phyloP scores from a whole-genome alignment of 805 yeast genomes.

The Maudiozyma saulgeensis region DNA sequence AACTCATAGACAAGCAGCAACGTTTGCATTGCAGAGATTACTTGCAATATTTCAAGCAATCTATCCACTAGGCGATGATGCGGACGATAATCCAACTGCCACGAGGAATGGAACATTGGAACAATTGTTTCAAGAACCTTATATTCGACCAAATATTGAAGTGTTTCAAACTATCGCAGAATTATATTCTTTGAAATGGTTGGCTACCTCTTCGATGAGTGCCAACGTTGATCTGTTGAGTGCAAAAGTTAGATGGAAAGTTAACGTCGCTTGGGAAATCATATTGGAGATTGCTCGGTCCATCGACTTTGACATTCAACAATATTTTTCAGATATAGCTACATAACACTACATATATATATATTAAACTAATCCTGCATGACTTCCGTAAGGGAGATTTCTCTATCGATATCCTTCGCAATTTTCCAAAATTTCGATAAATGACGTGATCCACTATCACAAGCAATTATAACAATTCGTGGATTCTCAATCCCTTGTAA shows the following conservation, averaged over 20 bases:
- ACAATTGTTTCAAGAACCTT: constrained; percentile 12
- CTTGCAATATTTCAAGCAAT: constrained; percentile 73
- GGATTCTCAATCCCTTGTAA: constrained; percentile 38
- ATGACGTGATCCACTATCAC: constrained; percentile 89
- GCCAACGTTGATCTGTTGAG: constrained; percentile 46
- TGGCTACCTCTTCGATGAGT: constrained; percentile 32
- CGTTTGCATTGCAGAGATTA: constrained; percentile 70
- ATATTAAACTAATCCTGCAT: constrained; percentile 6
- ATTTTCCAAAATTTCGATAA: constrained; percentile 85
- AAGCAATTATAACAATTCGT: constrained; percentile 71
- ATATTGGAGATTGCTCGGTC: constrained; percentile 53
- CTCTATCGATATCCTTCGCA: constrained; percentile 35
- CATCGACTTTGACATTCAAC: constrained; percentile 54
- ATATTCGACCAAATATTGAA: constrained; percentile 37
- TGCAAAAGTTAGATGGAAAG: constrained; percentile 67
- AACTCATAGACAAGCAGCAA: constrained; percentile 57
- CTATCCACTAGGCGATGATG: constrained; percentile 34
- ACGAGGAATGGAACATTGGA: constrained; percentile 14
- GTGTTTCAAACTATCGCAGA: constrained; percentile 52
- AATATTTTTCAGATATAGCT: constrained; percentile 35
- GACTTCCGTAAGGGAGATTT: constrained; percentile 30
- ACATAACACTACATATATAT: constrained; percentile 5
- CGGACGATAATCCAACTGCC: neutral
- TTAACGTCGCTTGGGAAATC: constrained; percentile 61
- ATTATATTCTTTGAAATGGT: constrained; percentile 43